These are phyloP conservation scores for Fomitopsis serialis DNA, from an alignment of 768 basidiomycete genomes.

Conservation along the genomic window DNA sequence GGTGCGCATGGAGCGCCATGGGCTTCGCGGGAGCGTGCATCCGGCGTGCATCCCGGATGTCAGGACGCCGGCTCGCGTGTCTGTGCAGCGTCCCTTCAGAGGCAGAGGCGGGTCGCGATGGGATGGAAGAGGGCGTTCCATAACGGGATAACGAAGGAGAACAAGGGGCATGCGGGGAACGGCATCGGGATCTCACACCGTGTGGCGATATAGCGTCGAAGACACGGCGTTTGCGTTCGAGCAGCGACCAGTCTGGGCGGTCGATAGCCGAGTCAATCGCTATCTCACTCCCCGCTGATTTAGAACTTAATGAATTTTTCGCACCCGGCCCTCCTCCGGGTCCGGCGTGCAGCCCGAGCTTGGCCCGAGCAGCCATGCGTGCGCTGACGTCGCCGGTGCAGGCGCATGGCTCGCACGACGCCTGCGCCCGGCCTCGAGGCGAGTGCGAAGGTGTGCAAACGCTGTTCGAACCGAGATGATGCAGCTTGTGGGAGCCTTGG, in stretches of 20 bases:
- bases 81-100: too few relatives aligned
- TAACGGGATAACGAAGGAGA: not conserved
- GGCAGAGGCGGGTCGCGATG: too few relatives aligned
- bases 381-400: not conserved
- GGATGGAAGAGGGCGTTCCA: not conserved
- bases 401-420: not conserved
- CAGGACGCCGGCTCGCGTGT: too few relatives aligned
- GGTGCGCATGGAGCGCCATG: too few relatives aligned
- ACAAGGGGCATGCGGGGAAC: too few relatives aligned
- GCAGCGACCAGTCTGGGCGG: not conserved
- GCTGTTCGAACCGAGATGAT: not conserved
- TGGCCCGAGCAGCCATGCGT: too few relatives aligned
- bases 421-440: not conserved
- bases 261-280: constrained; percentile 4
- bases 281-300: not conserved
- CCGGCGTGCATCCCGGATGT: too few relatives aligned
- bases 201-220: not conserved
- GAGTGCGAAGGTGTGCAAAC: not conserved
- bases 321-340: not conserved
- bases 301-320: not conserved
- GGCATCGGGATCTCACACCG: not conserved
- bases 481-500: not conserved
- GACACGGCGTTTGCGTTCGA: not conserved
- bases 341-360: not conserved
- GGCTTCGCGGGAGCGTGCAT: too few relatives aligned